Conservation (phyloP, 345 rosid species). For the Laguncularia racemosa region DNA sequence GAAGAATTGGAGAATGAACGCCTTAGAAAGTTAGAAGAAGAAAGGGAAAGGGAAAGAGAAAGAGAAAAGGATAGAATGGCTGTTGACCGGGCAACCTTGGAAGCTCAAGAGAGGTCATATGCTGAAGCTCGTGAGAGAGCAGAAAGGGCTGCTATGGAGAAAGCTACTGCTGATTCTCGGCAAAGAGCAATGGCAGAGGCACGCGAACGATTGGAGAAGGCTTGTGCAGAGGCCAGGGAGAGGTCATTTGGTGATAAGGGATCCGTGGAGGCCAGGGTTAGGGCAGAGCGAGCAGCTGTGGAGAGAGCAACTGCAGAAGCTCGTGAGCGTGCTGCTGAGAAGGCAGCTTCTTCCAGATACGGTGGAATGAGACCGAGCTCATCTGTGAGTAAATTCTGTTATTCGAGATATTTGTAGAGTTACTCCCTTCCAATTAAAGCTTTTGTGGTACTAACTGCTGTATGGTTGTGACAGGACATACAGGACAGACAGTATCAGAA, state of each 20-base stretch:
- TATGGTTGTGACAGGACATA: conserved; percentile 30
- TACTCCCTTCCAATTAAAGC: not conserved
- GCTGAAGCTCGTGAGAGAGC: conserved; percentile 45
- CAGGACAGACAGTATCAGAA: conserved; percentile 44
- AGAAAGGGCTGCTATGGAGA: conserved; percentile 52
- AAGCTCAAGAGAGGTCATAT: conserved; percentile 43
- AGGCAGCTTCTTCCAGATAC: conserved; percentile 52
- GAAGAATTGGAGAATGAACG: conserved; percentile 54
- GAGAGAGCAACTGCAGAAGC: conserved; percentile 96
- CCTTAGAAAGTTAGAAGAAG: conserved; percentile 71
- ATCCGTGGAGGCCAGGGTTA: conserved; percentile 51
- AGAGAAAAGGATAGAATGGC: conserved; percentile 97
- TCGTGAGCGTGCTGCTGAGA: conserved; percentile 82
- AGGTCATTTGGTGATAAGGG: conserved; percentile 49
- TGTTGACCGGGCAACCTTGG: conserved; percentile 50
- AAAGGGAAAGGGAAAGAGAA: conserved; percentile 85
- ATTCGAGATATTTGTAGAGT: not conserved
- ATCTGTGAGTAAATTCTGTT: conserved; percentile 23
- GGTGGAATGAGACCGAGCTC: conserved; percentile 34
- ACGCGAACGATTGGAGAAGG: conserved; percentile 91
- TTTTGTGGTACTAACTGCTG: not conserved
- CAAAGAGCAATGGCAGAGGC: conserved; percentile 78
- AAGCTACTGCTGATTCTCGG: conserved; percentile 44
- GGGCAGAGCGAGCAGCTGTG: conserved; percentile 87
- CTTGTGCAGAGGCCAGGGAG: conserved; percentile 85